Percentiles rank a stretch among this genome's conserved stretches.
phyloP scores from a whole-genome alignment of 148 eudicot species.

The Camellia japonica region DNA sequence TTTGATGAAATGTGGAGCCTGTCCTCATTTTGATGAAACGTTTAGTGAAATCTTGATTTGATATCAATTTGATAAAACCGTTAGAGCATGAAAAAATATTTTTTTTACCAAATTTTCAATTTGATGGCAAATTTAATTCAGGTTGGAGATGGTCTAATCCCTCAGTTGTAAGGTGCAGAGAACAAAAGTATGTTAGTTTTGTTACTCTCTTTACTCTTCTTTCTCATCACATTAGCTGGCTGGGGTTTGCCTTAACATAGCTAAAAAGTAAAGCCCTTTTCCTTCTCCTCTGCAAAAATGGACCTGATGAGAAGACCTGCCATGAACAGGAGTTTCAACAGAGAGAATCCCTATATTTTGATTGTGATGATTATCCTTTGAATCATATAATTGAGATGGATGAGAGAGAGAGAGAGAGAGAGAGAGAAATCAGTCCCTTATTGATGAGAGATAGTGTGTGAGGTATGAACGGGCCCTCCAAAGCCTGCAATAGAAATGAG shows the following conservation, averaged over 20 bases:
- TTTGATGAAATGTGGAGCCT: too few species aligned
- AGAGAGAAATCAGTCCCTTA: slow-evolving; percentile 14
- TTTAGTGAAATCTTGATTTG: too few species aligned
- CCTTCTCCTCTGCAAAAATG: slow-evolving; percentile 5
- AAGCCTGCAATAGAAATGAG: slow-evolving; percentile 68
- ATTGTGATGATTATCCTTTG: slow-evolving; percentile 46
- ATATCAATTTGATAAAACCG: too few species aligned
- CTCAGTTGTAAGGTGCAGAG: slow-evolving; percentile 5
- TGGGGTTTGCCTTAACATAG: not conserved
- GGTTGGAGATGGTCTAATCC: too few species aligned
- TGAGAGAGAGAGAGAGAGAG: slow-evolving; percentile 12
- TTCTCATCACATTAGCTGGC: slow-evolving; percentile 21
- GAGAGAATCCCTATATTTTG: slow-evolving; percentile 32
- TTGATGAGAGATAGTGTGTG: slow-evolving; percentile 11
- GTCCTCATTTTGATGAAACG: too few species aligned
- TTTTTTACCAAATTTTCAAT: too few species aligned
- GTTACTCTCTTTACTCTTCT: slow-evolving; percentile 30
- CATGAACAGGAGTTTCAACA: slow-evolving; percentile 44
- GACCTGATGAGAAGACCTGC: slow-evolving; percentile 23
- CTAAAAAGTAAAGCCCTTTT: slow-evolving; percentile 19
- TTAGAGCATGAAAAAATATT: too few species aligned
- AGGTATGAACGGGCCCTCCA: slow-evolving; percentile 38
- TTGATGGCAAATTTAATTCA: too few species aligned
- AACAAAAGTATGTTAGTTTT: not conserved
- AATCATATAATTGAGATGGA: slow-evolving; percentile 13